These are phyloP conservation scores for Monosporascus sp. DNA, from an alignment of 2,329 filamentous ascomycete species.

Conservation along the genomic window DNA sequence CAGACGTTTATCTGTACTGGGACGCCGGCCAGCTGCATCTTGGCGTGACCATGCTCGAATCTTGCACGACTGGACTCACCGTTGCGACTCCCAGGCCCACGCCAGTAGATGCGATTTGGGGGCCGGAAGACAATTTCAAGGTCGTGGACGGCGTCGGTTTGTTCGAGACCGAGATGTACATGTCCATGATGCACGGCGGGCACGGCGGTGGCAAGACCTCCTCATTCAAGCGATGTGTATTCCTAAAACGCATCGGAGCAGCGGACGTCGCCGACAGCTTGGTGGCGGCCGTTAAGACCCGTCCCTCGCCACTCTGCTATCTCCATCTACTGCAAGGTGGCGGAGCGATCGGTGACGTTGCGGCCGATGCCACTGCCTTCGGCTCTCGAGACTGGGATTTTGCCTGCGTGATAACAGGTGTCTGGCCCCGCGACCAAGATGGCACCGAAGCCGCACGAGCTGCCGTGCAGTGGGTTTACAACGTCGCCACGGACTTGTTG, in stretches of 20 bases:
- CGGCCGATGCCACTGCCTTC: conserved; percentile 47
- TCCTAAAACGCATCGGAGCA: conserved; percentile 44
- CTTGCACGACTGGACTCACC: conserved; percentile 18
- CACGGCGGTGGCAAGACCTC: conserved; percentile 55
- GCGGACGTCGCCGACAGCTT: conserved; percentile 31
- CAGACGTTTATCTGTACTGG: conserved; percentile 52
- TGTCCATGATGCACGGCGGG: conserved; percentile 54
- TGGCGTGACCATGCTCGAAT: conserved; percentile 46
- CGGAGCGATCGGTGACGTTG: conserved; percentile 41
- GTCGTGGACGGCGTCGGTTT: conserved; percentile 42
- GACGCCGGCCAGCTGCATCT: conserved; percentile 40
- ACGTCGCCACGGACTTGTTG: conserved; percentile 40
- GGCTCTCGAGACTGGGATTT: conserved; percentile 60
- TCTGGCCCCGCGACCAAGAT: conserved; percentile 53
- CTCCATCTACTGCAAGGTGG: conserved; percentile 58
- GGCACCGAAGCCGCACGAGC: conserved; percentile 32
- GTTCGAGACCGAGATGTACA: conserved; percentile 57
- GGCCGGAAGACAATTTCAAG: conserved; percentile 26
- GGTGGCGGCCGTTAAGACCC: conserved; percentile 37
- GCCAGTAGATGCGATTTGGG: conserved; percentile 22
- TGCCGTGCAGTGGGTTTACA: conserved; percentile 52
- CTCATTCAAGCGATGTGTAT: conserved; percentile 60
- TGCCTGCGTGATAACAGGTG: conserved; percentile 58
- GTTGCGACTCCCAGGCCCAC: conserved; percentile 8
- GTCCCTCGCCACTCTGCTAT: conserved; percentile 53